phyloP scores from a whole-genome alignment of 805 yeast species.

The Sugiyamaella marilandica region DNA sequence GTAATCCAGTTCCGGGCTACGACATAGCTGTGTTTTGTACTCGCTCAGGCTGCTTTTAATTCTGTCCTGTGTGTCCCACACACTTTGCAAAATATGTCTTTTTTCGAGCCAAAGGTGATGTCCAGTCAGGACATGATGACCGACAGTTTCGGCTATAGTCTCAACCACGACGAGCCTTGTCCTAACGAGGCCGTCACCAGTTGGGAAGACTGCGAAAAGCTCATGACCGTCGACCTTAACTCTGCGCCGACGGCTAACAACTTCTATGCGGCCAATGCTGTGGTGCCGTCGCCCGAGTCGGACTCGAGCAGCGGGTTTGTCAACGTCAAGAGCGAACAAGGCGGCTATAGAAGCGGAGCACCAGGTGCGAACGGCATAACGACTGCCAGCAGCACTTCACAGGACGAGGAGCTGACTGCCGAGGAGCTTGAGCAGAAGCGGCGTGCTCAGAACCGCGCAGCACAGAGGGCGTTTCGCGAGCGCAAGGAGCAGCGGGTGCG shows the following conservation, averaged over 20 bases:
- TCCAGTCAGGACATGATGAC: not conserved
- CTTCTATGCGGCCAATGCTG: not conserved
- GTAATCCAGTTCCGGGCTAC: no score
- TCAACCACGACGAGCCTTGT: not conserved
- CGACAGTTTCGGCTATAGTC: not conserved
- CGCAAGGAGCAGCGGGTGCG: conserved; percentile 69
- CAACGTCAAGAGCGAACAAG: not conserved
- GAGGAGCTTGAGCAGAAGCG: conserved; percentile 50
- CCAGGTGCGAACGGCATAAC: not conserved
- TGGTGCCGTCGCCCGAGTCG: conserved; percentile 7
- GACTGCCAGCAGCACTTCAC: conserved; percentile 1
- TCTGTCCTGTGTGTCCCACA: no score
- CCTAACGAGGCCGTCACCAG: not conserved
- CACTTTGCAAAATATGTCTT: not conserved
- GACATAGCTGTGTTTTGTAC: not conserved
- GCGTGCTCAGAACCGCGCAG: conserved; percentile 79
- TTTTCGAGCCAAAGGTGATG: not conserved
- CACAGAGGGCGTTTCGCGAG: conserved; percentile 82
- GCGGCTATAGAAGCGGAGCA: not conserved
- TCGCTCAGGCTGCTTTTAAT: not conserved
- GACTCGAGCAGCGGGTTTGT: conserved; percentile 1
- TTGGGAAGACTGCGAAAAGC: conserved; percentile 8
- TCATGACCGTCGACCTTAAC: not conserved
- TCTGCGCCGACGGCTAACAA: not conserved
- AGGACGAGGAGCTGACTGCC: conserved; percentile 22